Base-by-base conservation (phyloP, 169 alveolate species). In the Plasmodium relictum region DNA sequence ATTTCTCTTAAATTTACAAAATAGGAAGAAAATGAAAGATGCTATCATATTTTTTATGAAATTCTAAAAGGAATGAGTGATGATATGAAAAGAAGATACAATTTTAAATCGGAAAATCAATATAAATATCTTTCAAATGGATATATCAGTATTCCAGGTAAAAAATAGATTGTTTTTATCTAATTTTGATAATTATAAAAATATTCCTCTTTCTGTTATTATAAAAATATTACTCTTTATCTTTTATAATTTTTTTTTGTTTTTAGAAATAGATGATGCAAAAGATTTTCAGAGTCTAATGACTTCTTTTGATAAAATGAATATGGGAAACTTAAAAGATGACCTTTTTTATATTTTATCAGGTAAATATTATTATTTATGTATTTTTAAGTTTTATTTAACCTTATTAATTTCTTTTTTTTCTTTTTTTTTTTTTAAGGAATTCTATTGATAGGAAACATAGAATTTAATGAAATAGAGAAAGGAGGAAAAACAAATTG, bases 371-470 rank as follows among this genome's bases (percentile, higher is more conserved):
- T 20, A 3, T 42, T 68, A 18, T 1, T 10, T 62, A 20, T 31
- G 26, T 65, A 31, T 65, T 31, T 12, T 14, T 65, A 24, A 8
- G 73, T 37, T 24, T 3, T 24, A 6, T 5, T 45, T 52, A 16
- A 7, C 54, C 6, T 31, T 65, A 41, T 65, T 20, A 24, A 50
- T 12, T 70, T 8, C 7, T 8, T 6, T 50, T 50, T 26, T 4
- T 20, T 65, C 58, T 73, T 31, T 74, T 4, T 20, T 65, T 70
- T 73, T 31, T 74, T 87, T 18, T 61, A 93, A 52, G 97, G 96
- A n/a, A 80, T 95, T 5, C 20, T 95, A 58, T 93, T 95, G 37
- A 68, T 93, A 56, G 97, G 97, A 39, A 94, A 94, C 80, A 88
- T 94, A 2, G 94, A 89, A 71, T 94, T 92, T 73, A 56, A 73